Evolutionary conservation across 2,329 filamentous ascomycete genomes (phyloP), one percentile per base, ranked within the genome.

Genomic region (Phyllosticta paracitricarpa): DNA sequence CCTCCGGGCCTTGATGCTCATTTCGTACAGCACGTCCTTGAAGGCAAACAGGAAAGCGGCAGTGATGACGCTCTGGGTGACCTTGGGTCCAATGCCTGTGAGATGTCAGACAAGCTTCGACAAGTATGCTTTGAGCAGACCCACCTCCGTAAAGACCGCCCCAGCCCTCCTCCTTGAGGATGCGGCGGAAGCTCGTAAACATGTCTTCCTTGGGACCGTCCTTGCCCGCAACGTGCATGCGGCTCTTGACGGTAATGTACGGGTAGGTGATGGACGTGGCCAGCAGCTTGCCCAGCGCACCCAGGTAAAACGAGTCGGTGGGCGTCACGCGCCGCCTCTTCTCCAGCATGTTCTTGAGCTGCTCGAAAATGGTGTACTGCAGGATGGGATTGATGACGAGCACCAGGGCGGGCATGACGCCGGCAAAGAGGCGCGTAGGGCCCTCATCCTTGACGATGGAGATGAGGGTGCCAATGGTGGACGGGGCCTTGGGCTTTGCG

Each of bases 361-460:
- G 93, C 81, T 99, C 94, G 70, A 97, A 99, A 61, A 99, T 88
- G 17, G 94, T 99, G 77, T 99, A 99, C 79, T 99, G 94, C 65
- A 99, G 80, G 67, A 99, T 99, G 4, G 94, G 94, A 79, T 99
- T 99, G 78, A 97, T 91, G 70, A 99, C 94, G 65, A 99, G 82
- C 66, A 99, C 86, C 67, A 99, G 80, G 0, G 94, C 94, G 9
- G 94, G 94, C 63, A 97, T 82, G 58, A 99, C 93, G 64, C 94
- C 94, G 4, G 92, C 83, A 74, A 99, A 99, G 35, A 99, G 84
- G 9, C 91, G 89, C 70, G 83, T 79, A 24, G 89, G 87, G 0
- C 94, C 94, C 71, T 99, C 94, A 58, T 95, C 86, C 65, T 82
- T 83, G 66, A 99, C 81, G 58, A 99, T 83, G 10, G 87, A 81